Evolutionary conservation across 192 early-diverging fungal genomes (phyloP).

Genomic region (Coemansia biformis): DNA sequence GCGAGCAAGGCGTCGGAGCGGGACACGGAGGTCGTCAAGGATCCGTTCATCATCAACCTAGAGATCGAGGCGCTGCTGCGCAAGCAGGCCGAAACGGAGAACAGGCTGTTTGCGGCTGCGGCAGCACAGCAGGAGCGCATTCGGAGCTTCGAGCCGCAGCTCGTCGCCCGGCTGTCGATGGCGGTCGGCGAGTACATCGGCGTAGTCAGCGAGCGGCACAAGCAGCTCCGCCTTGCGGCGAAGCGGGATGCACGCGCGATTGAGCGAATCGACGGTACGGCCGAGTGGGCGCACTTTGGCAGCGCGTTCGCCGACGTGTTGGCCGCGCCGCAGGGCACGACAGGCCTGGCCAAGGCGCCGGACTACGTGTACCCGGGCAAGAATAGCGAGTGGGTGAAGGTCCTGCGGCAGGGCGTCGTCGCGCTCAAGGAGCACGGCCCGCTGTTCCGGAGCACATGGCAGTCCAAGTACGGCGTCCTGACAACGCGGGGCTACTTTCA

Average conservation of each 20-base stretch:
- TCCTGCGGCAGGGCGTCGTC: slow-evolving; percentile 44
- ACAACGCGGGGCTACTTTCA: slow-evolving; percentile 44
- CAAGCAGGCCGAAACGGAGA: slow-evolving; percentile 28
- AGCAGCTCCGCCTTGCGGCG: slow-evolving; percentile 22
- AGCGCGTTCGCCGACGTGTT: slow-evolving; percentile 8
- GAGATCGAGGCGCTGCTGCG: slow-evolving; percentile 43
- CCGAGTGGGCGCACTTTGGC: slow-evolving; percentile 31
- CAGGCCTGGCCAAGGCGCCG: slow-evolving; percentile 3
- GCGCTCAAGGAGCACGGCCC: slow-evolving; percentile 39
- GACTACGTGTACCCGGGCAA: slow-evolving; percentile 13
- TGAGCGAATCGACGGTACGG: slow-evolving; percentile 12
- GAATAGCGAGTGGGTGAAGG: slow-evolving; percentile 31
- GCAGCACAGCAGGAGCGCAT: slow-evolving; percentile 21
- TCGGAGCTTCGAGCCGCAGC: slow-evolving; percentile 22
- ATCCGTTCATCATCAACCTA: slow-evolving; percentile 45
- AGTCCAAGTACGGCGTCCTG: slow-evolving; percentile 46
- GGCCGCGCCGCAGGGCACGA: slow-evolving; percentile 9
- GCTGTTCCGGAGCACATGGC: slow-evolving; percentile 47
- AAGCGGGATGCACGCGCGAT: slow-evolving; percentile 17
- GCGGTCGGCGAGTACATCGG: slow-evolving; percentile 17
- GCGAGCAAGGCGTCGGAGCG: slow-evolving; percentile 1
- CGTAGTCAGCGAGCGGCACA: slow-evolving; percentile 12
- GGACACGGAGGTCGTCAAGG: slow-evolving; percentile 19
- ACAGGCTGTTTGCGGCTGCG: slow-evolving; percentile 6
- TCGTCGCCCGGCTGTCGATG: slow-evolving; percentile 15